Conservation (phyloP, 192 early-diverging fungal genomes). For the Mortierella claussenii region DNA sequence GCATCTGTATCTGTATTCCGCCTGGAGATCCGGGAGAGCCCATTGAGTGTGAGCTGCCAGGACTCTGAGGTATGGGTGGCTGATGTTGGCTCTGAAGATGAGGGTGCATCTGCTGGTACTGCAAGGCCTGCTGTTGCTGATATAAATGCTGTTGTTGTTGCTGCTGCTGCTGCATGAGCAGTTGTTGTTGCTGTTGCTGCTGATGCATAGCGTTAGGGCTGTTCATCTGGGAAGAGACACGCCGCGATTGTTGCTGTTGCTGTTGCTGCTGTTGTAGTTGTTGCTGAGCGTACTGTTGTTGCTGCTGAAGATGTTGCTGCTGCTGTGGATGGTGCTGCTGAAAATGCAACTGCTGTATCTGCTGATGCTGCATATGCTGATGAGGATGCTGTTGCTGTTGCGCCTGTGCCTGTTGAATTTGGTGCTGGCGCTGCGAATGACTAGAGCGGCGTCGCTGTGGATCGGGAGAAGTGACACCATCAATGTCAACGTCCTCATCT, state of each 20-base stretch:
- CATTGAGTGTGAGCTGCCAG: constrained; percentile 26
- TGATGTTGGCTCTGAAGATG: constrained; percentile 26
- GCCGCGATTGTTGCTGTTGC: constrained; percentile 15
- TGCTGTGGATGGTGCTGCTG: constrained; percentile 34
- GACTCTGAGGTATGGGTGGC: constrained; percentile 29
- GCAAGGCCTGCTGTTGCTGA: constrained; percentile 41
- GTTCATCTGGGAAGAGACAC: constrained; percentile 28
- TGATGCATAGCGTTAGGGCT: constrained; percentile 17
- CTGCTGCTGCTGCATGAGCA: constrained; percentile 28
- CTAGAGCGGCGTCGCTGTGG: constrained; percentile 37
- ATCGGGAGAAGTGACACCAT: constrained; percentile 36
- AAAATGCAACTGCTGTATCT: constrained; percentile 10
- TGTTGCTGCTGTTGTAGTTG: constrained; percentile 8
- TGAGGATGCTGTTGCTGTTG: constrained; percentile 7
- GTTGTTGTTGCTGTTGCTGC: constrained; percentile 33
- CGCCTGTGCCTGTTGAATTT: neutral
- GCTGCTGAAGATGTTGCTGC: constrained; percentile 17
- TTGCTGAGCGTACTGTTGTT: constrained; percentile 14
- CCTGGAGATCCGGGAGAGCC: constrained; percentile 42
- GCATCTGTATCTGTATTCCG: constrained; percentile 17
- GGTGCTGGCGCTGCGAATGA: constrained; percentile 20
- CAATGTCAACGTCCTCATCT: constrained; percentile 43
- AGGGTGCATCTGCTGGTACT: constrained; percentile 38
- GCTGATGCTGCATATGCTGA: constrained; percentile 17
- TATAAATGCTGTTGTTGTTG: constrained; percentile 44